Evolutionary conservation across 495 filamentous ascomycete species (phyloP).

Genomic region (Trichoderma gamsii): DNA sequence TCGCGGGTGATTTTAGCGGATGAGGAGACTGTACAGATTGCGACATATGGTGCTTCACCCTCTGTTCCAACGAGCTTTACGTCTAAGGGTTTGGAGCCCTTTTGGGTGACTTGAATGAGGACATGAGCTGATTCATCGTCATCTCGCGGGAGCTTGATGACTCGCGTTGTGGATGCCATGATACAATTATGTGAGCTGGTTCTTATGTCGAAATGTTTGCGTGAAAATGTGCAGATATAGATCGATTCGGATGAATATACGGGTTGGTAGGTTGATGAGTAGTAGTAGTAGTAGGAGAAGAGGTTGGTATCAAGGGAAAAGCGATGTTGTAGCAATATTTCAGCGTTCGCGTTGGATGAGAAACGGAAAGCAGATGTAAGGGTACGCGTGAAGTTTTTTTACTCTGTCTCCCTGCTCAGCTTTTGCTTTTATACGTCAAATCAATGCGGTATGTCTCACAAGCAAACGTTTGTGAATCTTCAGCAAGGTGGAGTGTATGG

Average conservation of each 20-base stretch:
- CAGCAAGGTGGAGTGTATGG: not conserved
- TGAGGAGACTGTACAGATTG: conserved; percentile 42
- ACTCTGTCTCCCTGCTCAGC: too few relatives aligned
- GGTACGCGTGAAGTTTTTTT: too few relatives aligned
- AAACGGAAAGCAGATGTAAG: not conserved
- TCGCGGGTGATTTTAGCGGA: conserved; percentile 3
- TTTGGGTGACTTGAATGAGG: conserved; percentile 49
- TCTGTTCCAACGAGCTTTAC: conserved; percentile 65
- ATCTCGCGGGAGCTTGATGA: conserved; percentile 51
- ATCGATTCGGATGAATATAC: not conserved
- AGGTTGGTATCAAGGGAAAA: too few relatives aligned
- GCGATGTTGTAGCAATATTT: not conserved
- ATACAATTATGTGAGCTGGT: not conserved
- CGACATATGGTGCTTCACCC: conserved; percentile 53
- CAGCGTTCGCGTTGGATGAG: not conserved
- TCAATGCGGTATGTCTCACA: not conserved
- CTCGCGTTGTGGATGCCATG: conserved; percentile 23
- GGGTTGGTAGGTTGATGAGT: too few relatives aligned
- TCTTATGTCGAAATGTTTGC: not conserved
- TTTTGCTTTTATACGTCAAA: not conserved
- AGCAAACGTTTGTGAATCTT: not conserved
- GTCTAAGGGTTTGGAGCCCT: conserved; percentile 47
- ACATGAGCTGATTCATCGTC: conserved; percentile 49
- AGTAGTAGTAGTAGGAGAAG: too few relatives aligned
- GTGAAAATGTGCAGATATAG: not conserved